A percentile compares a stretch with the other conserved stretches of the same genome.
phyloP scores from a whole-genome alignment of 192 early-diverging fungal genomes.

The Cetraspora pellucida region DNA sequence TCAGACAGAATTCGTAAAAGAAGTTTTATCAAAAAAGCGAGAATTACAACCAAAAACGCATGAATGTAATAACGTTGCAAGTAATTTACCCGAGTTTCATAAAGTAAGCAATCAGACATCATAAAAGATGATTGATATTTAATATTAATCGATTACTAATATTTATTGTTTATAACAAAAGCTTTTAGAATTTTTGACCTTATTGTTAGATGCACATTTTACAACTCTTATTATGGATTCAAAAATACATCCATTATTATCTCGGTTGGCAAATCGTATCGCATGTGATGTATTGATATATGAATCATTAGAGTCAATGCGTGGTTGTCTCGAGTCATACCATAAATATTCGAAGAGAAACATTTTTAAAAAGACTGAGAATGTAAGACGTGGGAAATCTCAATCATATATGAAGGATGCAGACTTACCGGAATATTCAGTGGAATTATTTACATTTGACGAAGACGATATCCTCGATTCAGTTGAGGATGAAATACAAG shows the following conservation, averaged over 20 bases:
- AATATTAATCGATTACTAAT: background rate
- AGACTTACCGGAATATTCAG: background rate
- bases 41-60: too few species aligned
- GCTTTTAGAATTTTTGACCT: background rate
- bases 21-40: background rate
- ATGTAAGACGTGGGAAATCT: background rate
- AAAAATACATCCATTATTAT: background rate
- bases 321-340: background rate
- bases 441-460: slow-evolving; percentile 21
- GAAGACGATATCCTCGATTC: background rate
- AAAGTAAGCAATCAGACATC: background rate
- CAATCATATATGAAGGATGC: background rate
- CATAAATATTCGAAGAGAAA: background rate
- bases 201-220: slow-evolving; percentile 17
- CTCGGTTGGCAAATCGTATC: background rate
- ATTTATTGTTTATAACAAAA: background rate
- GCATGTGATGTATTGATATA: slow-evolving; percentile 3
- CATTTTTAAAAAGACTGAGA: background rate
- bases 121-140: too few species aligned
- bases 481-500: too few species aligned
- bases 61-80: too few species aligned
- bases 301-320: slow-evolving; percentile 13
- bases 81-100: too few species aligned
- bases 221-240: background rate
- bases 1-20: background rate